Base-by-base conservation (phyloP, 768 basidiomycete genomes). In the Podaxis sp. region DNA sequence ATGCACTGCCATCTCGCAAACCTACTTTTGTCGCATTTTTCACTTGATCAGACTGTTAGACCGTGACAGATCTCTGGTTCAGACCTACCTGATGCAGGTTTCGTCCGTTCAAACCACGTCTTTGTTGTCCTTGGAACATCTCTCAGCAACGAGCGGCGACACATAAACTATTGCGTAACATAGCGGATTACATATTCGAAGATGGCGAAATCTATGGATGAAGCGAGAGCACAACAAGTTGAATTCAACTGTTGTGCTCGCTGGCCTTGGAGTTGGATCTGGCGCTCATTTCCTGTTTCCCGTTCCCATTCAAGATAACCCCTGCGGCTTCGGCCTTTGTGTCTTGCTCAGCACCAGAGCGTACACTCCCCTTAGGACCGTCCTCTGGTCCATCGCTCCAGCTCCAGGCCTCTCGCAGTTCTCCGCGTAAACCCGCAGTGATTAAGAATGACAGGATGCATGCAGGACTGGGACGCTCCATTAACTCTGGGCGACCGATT, bases 361-460 rank as follows among this genome's bases (percentile, higher is more conserved):
- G 55, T 63, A 17, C 13, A 29, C 3, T 64, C 38, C 60, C 63
- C 37, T 40, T 63, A 56, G 70, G 64, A 71, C 68, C 69, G n/a
- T 66, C 64, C 71, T 70, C 69, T 22, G 78, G 75, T 15, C 77
- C 80, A 73, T 94, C 92, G 56, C 76, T 80, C 90, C 90, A 95
- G 15, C 66, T 73, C 89, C 90, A 94, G 22, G 86, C 83, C 25
- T 85, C 80, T 12, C 66, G 67, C n/a, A 93, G 65, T 73, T 96
- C 94, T 57, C 93, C 90, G 63, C 85, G 81, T 41, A 78, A 61
- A 37, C 79, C 66, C 40, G 85, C 89, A 50, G 87, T 85, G 11
- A 80, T 64, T 13, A 86, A 63, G 67, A 94, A 89, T 7, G 90
- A 84, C 55, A 87, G 63, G 7, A 94, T 88, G 72, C 93, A 91